Base-by-base conservation (phyloP, 176 grass and related monocot species). In the Ananas comosus region DNA sequence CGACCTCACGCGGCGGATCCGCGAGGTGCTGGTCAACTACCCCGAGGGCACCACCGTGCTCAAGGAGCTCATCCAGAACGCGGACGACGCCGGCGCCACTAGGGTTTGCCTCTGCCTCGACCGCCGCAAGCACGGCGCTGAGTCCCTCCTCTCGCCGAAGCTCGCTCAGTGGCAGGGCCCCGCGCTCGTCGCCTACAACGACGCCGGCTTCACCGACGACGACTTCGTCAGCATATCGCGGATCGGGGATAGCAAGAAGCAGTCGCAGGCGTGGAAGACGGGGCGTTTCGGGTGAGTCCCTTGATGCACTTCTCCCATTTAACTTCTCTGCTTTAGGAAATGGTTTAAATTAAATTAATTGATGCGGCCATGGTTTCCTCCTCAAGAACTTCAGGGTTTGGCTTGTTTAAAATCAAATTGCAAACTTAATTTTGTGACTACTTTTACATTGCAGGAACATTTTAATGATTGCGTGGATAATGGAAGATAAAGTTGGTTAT, bases 111-210 rank as follows among this genome's bases (percentile, higher is more conserved):
- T 96, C 80, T 96, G 93, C 84, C 88, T 96, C 51, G 93, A 96
- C 79, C 88, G 86, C 70, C 93, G 93, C 6, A 12, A 73, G 28
- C 93, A 96, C 64, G 81, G 86, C 2, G 1, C 49, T 4, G 65
- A n/a, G 0, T 92, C 88, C 18, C 74, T 96, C 29, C 86, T 96
- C 48, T 83, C 88, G 17, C 83, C 86, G 2, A 56, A 77, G 11
- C 93, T 96, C 22, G 86, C 88, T 3, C 93, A 85, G 71, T 96
- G 88, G 81, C 93, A 96, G 88, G 88, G 93, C 1, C 93, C 88
- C 18, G 93, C 93, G 18, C 82, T 92, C 72, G 83, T 96, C 0
- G 76, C 79, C 0, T 85, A 87, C 80, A 96, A 96, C 57, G 85
- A 96, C 72, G 93, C 89, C 4, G 81, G 85, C 3, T 90, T 96